Evolutionary conservation across 2,329 filamentous ascomycete genomes (phyloP), one percentile per base, ranked within the genome.

Genomic region (Aspergillus fischeri): DNA sequence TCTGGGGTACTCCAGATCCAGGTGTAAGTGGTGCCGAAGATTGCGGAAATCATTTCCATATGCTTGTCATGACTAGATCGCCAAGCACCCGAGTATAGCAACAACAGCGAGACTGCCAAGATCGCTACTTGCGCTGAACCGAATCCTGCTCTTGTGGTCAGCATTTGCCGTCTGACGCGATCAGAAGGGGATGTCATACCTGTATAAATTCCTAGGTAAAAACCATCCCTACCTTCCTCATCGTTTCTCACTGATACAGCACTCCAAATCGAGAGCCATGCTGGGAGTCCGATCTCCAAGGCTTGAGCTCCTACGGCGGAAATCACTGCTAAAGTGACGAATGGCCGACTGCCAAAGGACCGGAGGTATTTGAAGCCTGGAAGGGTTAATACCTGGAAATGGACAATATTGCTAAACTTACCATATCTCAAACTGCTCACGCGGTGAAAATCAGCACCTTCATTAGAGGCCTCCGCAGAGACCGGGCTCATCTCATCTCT

Each of bases 1-100:
- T 50, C 58, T 20, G 54, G 58, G 10, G 60, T 61, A 57, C 44
- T 47, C 45, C 48, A 44, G 35, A 61, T 60, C 59, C 59, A 61
- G 41, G 59, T 17, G 49, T 59, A 61, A 10, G 59, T 57, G 10
- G 59, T 53, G 3, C 59, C 57, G 20, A 61, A 60, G 8, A 60
- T 51, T 17, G 41, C 48, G 25, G 32, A 29, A 25, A 61, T 27
- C 47, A 61, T 51, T 27, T 56, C 32, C 41, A 59, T 3, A 47
- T 61, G 57, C 21, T 57, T 56, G 20, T 57, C 56, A n/a, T 54
- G 57, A 42, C 59, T 61, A 32, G 53, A 53, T 51, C 49, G 44
- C 53, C 51, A 61, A 32, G 59, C 49, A 11, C 56, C 57, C 9
- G 53, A 53, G 35, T 59, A 56, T 25, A 61, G 32, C 3, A 61